Conservation (phyloP, 371 early-diverging fungal genomes). For the Mortierella polycephala region DNA sequence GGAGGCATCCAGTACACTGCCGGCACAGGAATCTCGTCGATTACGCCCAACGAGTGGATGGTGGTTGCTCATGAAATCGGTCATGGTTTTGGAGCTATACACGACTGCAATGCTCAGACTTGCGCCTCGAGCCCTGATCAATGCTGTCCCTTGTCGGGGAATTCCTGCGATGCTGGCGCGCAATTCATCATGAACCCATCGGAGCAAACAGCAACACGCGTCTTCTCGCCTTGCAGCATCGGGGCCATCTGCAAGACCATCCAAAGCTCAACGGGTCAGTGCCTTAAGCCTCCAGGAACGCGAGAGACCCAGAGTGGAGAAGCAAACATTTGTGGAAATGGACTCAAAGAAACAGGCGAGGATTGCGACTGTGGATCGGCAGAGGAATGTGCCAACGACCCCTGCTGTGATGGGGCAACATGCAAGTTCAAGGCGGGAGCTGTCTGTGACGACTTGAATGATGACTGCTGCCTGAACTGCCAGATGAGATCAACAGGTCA, state of each 20-base stretch:
- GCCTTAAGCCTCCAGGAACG: constrained; percentile 63
- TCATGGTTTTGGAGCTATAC: constrained; percentile 85
- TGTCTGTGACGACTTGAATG: constrained; percentile 77
- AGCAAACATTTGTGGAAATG: constrained; percentile 92
- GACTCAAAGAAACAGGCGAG: constrained; percentile 89
- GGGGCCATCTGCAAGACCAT: constrained; percentile 72
- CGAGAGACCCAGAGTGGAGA: constrained; percentile 62
- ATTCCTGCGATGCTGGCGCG: constrained; percentile 80
- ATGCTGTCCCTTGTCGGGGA: constrained; percentile 77
- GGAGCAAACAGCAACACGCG: constrained; percentile 72
- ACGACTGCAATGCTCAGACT: constrained; percentile 71
- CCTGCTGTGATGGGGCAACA: constrained; percentile 84
- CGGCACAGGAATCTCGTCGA: constrained; percentile 90
- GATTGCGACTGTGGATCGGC: constrained; percentile 93
- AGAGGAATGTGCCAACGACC: constrained; percentile 74
- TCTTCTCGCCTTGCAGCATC: constrained; percentile 78
- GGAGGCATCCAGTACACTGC: constrained; percentile 61
- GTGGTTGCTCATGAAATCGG: constrained; percentile 97
- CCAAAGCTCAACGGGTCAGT: constrained; percentile 60
- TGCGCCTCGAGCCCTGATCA: constrained; percentile 62
- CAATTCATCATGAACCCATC: constrained; percentile 88
- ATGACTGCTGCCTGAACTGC: constrained; percentile 87
- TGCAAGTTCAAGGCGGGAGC: constrained; percentile 86
- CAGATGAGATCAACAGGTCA: constrained; percentile 66
- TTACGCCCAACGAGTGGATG: constrained; percentile 87